Base-by-base conservation (phyloP, 768 basidiomycete genomes). In the Lactarius hengduanensis region DNA sequence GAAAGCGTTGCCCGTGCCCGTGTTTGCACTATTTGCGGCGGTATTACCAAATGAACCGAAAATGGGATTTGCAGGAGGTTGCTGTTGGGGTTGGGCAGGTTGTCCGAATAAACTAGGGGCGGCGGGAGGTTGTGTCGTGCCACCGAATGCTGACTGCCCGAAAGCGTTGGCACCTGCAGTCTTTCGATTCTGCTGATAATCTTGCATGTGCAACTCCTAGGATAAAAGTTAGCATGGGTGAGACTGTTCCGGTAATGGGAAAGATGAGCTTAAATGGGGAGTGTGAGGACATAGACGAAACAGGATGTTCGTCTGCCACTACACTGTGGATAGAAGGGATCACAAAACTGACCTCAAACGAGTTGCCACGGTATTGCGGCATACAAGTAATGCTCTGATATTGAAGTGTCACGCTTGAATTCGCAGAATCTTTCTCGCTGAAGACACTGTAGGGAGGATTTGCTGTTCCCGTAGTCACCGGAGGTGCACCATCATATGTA, bases 341-440 rank as follows among this genome's bases (percentile, higher is more conserved):
- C 65, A 72, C 16, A 22, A 15, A 59, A 57, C 77, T 65, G 67
- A 79, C 68, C 73, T 80, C 73, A 68, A 91, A 84, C 26, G 92
- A 95, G 67, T 83, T 87, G 50, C 89, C 88, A 65, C 82, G 77
- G 73, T 94, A 96, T 20, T 83, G 82, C 18, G 90, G 90, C 82
- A 90, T 92, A 69, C 88, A 88, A 20, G 88, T 84, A 62, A 94
- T 93, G 43, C 87, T 84, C 76, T 96, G 93, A 75, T 90, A 96
- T 67, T 91, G 88, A 50, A 89, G 79, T 5, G 79, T 84, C 15
- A 77, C 65, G 59, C 60, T 79, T 20, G 78, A 70, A 64, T 77
- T 82, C 10, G 77, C 73, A 18, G 78, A 71, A 69, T 95, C 93
- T 71, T 92, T 92, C 73, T 95, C 93, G 41, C 61, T 74, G 67